Evolutionary conservation across 306 rosid species (phyloP).

Genomic region (Sesbania bispinosa): DNA sequence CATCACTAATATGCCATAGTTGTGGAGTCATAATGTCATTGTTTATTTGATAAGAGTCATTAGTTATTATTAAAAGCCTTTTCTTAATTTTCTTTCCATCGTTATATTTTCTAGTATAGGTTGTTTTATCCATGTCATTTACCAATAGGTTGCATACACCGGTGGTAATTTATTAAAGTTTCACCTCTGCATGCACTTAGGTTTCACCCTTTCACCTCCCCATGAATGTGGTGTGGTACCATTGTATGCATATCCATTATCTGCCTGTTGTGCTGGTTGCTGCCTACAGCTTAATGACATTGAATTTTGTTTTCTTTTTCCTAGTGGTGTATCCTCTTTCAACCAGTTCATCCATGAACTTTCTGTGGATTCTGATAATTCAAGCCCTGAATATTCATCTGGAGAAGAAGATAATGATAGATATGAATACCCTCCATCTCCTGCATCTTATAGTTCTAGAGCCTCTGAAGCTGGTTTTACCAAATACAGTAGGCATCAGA

Average conservation of each 20-base stretch:
- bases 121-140: neutral
- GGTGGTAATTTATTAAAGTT: neutral
- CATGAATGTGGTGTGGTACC: neutral
- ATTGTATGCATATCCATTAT: neutral
- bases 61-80: neutral
- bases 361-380: slow-evolving; percentile 81
- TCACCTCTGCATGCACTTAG: too few species aligned
- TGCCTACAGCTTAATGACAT: neutral
- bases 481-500: slow-evolving; percentile 35
- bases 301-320: slow-evolving; percentile 31
- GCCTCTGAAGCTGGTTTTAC: slow-evolving; percentile 44
- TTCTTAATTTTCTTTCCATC: neutral
- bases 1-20: neutral
- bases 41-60: neutral
- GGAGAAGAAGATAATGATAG: slow-evolving; percentile 66
- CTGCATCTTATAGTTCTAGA: slow-evolving; percentile 65
- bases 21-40: neutral
- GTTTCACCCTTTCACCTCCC: neutral
- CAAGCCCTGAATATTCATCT: slow-evolving; percentile 60
- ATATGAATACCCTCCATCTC: slow-evolving; percentile 49
- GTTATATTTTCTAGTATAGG: neutral
- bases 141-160: neutral
- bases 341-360: slow-evolving; percentile 80
- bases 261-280: neutral
- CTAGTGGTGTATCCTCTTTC: slow-evolving; percentile 91